A percentile compares a stretch with the other conserved stretches of the same genome.
Evolutionary conservation across 2,329 filamentous ascomycete genomes (phyloP).

Genomic region (Diaporthe aspalathi): DNA sequence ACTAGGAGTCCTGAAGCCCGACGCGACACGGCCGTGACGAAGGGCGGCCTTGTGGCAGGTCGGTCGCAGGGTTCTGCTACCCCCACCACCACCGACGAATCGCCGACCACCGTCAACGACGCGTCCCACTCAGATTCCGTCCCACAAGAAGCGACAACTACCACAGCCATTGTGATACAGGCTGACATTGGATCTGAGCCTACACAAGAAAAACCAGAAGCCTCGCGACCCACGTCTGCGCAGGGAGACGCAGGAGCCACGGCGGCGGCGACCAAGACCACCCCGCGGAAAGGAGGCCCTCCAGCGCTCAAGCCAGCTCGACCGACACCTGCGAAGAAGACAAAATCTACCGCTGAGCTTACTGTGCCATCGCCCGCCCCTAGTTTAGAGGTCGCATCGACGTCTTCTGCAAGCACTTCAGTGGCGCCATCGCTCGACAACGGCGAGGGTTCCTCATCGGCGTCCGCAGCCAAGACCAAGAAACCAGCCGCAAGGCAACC

Average conservation of each 20-base stretch:
- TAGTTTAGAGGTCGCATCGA: not conserved
- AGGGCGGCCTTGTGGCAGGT: not conserved
- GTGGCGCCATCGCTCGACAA: constrained; percentile 26
- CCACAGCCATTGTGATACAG: not conserved
- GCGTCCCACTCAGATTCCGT: not conserved
- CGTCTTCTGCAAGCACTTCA: constrained; percentile 2
- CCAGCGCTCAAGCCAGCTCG: constrained; percentile 25
- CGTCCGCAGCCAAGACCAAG: constrained; percentile 4
- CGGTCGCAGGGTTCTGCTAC: not conserved
- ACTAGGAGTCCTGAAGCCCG: constrained; percentile 26
- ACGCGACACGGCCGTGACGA: not conserved
- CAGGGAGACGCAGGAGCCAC: constrained; percentile 6
- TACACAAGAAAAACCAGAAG: not conserved
- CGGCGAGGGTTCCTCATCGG: constrained; percentile 28
- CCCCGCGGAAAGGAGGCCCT: constrained; percentile 3
- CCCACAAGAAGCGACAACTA: not conserved
- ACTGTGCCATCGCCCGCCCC: constrained; percentile 15
- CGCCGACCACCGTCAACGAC: not conserved
- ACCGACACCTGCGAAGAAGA: constrained; percentile 6
- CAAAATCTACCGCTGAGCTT: constrained; percentile 30
- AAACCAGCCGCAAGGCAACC: constrained; percentile 36
- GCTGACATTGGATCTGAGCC: not conserved
- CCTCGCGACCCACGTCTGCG: not conserved
- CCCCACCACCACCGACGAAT: not conserved
- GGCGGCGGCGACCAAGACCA: not conserved